Percentiles rank a stretch among this genome's conserved stretches.
phyloP scores from a whole-genome alignment of 208 protist genomes.

The Leishmania amazonensis region DNA sequence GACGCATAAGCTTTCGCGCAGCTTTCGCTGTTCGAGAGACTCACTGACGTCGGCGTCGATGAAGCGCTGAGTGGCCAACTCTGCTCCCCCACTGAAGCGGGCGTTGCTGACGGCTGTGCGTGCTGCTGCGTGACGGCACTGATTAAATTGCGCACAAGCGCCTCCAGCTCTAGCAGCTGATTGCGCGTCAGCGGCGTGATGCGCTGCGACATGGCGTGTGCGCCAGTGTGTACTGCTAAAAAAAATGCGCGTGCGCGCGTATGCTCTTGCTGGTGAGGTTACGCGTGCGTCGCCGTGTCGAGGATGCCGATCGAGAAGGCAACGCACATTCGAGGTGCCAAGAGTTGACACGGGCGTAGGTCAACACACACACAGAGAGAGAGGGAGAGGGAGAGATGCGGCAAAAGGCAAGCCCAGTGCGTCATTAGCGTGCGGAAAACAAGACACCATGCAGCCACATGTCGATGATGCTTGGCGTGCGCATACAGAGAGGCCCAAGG shows the following conservation, averaged over 20 bases:
- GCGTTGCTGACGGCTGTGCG: constrained; percentile 9
- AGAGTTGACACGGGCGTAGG: background rate
- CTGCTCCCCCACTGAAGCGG: constrained; percentile 5
- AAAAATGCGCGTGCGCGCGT: background rate
- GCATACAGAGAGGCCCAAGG: background rate
- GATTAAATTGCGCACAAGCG: constrained; percentile 44
- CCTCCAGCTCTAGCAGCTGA: constrained; percentile 71
- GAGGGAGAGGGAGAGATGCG: background rate
- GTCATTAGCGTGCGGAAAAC: background rate
- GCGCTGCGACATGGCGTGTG: constrained; percentile 36
- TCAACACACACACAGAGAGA: background rate
- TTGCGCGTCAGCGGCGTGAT: constrained; percentile 69
- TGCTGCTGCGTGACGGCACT: constrained; percentile 20
- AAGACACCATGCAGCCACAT: background rate
- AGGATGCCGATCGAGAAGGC: background rate
- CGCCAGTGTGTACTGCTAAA: background rate
- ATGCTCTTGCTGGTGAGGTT: background rate
- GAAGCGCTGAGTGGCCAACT: constrained; percentile 14
- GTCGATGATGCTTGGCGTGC: background rate
- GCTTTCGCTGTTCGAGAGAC: background rate
- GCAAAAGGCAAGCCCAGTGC: background rate
- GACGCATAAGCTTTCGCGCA: background rate
- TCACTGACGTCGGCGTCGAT: constrained; percentile 13
- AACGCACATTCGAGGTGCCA: background rate
- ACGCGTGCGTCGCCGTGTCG: background rate